Evolutionary conservation across 2,329 filamentous ascomycete genomes (phyloP).

Genomic region (Onygenales sp.): DNA sequence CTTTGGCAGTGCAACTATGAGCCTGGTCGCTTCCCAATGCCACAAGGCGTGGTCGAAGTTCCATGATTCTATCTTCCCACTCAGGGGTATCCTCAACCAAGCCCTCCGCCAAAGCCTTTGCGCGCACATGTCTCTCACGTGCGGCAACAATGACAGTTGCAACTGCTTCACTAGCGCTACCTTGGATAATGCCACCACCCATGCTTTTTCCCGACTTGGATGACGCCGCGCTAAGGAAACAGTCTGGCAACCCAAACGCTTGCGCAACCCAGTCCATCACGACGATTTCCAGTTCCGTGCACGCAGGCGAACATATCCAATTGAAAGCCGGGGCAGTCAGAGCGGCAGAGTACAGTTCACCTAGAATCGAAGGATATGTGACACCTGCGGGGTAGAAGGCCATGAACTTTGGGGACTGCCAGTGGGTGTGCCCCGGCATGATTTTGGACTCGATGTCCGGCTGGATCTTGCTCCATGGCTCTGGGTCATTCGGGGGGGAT

Average conservation of each 20-base stretch:
- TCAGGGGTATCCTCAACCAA: conserved; percentile 41
- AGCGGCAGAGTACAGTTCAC: conserved; percentile 82
- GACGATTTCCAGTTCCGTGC: conserved; percentile 88
- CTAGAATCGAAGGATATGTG: conserved; percentile 75
- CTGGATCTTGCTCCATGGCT: conserved; percentile 66
- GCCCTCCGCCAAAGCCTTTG: conserved; percentile 44
- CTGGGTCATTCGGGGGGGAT: conserved; percentile 57
- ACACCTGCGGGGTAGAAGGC: conserved; percentile 84
- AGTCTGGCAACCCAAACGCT: conserved; percentile 61
- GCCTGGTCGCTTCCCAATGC: conserved; percentile 70
- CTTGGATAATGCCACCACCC: conserved; percentile 90
- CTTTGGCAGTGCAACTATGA: conserved; percentile 81
- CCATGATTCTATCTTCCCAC: conserved; percentile 59
- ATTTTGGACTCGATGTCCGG: conserved; percentile 78
- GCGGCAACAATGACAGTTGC: conserved; percentile 82
- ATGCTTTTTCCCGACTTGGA: conserved; percentile 36
- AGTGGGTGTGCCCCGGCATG: conserved; percentile 86
- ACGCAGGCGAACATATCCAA: conserved; percentile 87
- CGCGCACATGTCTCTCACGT: conserved; percentile 64
- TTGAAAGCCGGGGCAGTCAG: conserved; percentile 92
- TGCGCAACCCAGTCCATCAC: conserved; percentile 86
- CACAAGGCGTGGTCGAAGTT: conserved; percentile 62
- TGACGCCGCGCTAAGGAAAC: conserved; percentile 54
- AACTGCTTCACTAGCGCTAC: conserved; percentile 78
- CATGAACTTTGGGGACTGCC: conserved; percentile 91